Evolutionary conservation across 768 basidiomycete species (phyloP).

Genomic region (Russula compacta): DNA sequence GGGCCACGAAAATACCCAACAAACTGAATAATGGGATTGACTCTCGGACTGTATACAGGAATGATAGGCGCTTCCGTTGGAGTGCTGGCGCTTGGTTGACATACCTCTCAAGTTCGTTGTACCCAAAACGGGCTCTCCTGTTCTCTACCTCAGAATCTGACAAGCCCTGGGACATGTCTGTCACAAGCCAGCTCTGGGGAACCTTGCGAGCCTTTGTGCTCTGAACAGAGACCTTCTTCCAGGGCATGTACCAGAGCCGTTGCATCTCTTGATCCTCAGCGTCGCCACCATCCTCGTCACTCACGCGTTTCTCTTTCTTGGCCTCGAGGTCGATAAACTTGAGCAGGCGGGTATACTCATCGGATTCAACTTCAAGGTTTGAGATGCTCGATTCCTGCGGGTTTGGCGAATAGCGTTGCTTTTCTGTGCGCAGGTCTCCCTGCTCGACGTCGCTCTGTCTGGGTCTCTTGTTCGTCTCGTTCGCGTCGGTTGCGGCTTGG

Average conservation of each 20-base stretch:
- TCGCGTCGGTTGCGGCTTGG: background rate
- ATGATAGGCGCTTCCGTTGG: background rate
- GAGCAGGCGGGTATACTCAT: slow-evolving; percentile 20
- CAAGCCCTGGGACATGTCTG: slow-evolving; percentile 32
- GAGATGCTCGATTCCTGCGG: background rate
- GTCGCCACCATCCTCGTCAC: background rate
- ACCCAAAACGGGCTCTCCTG: slow-evolving; percentile 31
- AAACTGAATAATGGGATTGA: slow-evolving; percentile 38
- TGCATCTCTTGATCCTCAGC: slow-evolving; percentile 20
- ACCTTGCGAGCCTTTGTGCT: slow-evolving; percentile 27
- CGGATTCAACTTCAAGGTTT: slow-evolving; percentile 7
- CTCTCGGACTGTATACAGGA: slow-evolving; percentile 25
- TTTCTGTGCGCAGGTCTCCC: slow-evolving; percentile 11
- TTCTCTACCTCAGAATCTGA: slow-evolving; percentile 27
- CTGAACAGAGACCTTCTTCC: slow-evolving; percentile 31
- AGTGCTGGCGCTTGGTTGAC: background rate
- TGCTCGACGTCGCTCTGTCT: slow-evolving; percentile 8
- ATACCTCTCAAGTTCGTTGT: slow-evolving; percentile 36
- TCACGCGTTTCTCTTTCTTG: slow-evolving; percentile 11
- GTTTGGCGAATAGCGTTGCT: slow-evolving; percentile 3
- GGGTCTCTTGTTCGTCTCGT: background rate
- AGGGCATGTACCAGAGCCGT: slow-evolving; percentile 39
- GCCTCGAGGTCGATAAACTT: slow-evolving; percentile 19
- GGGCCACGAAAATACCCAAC: slow-evolving; percentile 37
- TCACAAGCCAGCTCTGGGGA: slow-evolving; percentile 34